Evolutionary conservation across 495 filamentous ascomycete genomes (phyloP), one percentile per base, ranked within the genome.

Genomic region (Diplogelasinospora grovesii): DNA sequence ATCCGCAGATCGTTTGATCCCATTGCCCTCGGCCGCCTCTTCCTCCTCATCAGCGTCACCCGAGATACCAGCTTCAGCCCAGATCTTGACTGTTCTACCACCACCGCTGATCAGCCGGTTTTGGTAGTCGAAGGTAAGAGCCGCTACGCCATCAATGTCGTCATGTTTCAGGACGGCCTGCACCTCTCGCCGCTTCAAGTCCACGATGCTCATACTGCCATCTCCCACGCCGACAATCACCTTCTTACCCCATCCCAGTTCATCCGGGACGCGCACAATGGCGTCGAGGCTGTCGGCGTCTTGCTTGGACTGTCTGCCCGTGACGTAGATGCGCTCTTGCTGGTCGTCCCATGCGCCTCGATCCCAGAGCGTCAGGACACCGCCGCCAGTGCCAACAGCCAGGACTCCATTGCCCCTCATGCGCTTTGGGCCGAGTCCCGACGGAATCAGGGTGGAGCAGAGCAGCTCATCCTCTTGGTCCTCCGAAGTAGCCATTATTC

Each of bases 391-490:
- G 22, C 92, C 92, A 2, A 94, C 80, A 1, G 89, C 60, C 1
- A 94, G 68, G 51, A 94, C 86, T 2, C 83, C 85, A 18, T 79
- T 78, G 38, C 82, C 79, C 14, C 76, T 69, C 25, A 77, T 74
- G 2, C 77, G 66, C 53, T 68, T 74, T 9, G 70, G 62, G 1
- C 72, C 68, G 48, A 79, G 62, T 22, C 89, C 70, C 2, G 80
- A 76, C 5, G 72, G 70, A 16, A 95, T 81, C 57, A 85, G 83
- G 5, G 76, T 66, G 1, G 83, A 84, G 57, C 82, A 85, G 10
- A 95, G 73, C 41, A 96, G 60, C 59, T 97, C 92, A 42, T 95
- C 92, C 46, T 89, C 92, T 53, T 96, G 89, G 53, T 95, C 85
- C 55, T 95, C 92, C 47, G 86, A 93, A 36, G 79, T 79, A 14